Percentiles rank a stretch among this genome's conserved stretches.
These are phyloP conservation scores for Russula sp. DNA, from an alignment of 768 basidiomycete species.

Conservation along the genomic window DNA sequence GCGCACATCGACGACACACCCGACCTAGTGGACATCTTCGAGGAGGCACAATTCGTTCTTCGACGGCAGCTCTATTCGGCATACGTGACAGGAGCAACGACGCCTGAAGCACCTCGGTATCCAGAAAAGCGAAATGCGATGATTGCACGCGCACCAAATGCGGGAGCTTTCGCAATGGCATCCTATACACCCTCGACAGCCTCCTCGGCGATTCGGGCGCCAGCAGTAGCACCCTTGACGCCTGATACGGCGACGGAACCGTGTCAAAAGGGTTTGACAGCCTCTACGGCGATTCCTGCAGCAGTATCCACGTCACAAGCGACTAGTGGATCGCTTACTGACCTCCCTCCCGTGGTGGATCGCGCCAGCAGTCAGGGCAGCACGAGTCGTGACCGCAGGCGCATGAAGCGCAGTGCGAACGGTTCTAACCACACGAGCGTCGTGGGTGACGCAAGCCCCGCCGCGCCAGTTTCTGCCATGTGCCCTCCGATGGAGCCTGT, in stretches of 20 bases:
- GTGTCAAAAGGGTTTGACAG: background rate
- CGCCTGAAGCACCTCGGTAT: background rate
- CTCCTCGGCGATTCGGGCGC: background rate
- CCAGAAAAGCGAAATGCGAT: background rate
- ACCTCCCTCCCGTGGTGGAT: background rate
- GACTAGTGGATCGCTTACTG: slow-evolving; percentile 35
- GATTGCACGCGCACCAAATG: background rate
- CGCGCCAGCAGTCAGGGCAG: slow-evolving; percentile 49
- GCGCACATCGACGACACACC: background rate
- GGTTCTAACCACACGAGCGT: slow-evolving; percentile 52
- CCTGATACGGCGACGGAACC: background rate
- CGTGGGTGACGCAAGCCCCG: slow-evolving; percentile 28
- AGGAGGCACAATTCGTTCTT: background rate
- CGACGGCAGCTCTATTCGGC: background rate
- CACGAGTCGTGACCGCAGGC: slow-evolving; percentile 52
- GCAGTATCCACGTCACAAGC: background rate
- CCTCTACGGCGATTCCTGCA: background rate
- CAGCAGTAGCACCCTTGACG: background rate
- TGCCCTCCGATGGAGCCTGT: slow-evolving; percentile 54
- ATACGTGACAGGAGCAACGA: background rate
- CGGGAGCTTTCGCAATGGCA: background rate
- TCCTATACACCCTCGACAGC: background rate
- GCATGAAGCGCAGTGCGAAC: slow-evolving; percentile 81
- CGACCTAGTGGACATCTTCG: background rate
- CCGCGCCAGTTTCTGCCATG: slow-evolving; percentile 27